Percentiles rank a stretch among this genome's conserved stretches.
Evolutionary conservation across 192 early-diverging fungal genomes (phyloP).

Genomic region (Mortierella alpina): DNA sequence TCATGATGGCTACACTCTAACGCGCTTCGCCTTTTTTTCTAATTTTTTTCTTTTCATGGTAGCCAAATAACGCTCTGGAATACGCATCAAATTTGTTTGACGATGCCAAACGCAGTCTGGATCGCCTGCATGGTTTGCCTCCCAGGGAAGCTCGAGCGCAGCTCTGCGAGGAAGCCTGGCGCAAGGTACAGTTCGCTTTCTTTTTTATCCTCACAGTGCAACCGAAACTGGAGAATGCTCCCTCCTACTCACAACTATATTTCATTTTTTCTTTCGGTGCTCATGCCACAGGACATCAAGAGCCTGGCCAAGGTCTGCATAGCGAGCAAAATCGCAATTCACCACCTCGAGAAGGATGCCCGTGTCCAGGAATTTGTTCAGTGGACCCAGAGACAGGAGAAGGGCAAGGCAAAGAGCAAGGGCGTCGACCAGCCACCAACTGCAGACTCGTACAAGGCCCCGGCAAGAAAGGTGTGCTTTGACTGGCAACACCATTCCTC

Average conservation of each 20-base stretch:
- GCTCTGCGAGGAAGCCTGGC: slow-evolving; percentile 35
- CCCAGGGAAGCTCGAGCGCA: slow-evolving; percentile 18
- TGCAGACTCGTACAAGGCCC: slow-evolving; percentile 5
- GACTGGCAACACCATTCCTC: slow-evolving; percentile 48
- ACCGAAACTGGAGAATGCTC: neutral
- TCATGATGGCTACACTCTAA: neutral
- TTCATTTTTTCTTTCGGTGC: neutral
- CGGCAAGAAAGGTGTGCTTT: slow-evolving; percentile 8
- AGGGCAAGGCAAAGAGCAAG: slow-evolving; percentile 5
- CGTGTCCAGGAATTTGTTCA: slow-evolving; percentile 14
- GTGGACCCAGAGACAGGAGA: neutral
- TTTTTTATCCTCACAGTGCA: too few species aligned
- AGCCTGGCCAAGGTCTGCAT: slow-evolving; percentile 44
- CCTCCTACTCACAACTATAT: neutral
- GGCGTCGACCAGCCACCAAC: neutral
- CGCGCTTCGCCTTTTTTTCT: too few species aligned
- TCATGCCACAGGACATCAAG: slow-evolving; percentile 17
- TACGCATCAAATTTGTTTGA: slow-evolving; percentile 17
- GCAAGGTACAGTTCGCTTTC: slow-evolving; percentile 7
- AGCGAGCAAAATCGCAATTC: slow-evolving; percentile 17
- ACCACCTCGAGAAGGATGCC: slow-evolving; percentile 20
- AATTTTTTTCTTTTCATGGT: neutral
- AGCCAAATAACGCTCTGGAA: slow-evolving; percentile 26
- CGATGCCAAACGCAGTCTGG: slow-evolving; percentile 23
- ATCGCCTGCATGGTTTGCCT: slow-evolving; percentile 16